A percentile compares a stretch with the other conserved stretches of the same genome.
phyloP scores from a whole-genome alignment of 306 rosid species.

The Astragalus membranaceus region DNA sequence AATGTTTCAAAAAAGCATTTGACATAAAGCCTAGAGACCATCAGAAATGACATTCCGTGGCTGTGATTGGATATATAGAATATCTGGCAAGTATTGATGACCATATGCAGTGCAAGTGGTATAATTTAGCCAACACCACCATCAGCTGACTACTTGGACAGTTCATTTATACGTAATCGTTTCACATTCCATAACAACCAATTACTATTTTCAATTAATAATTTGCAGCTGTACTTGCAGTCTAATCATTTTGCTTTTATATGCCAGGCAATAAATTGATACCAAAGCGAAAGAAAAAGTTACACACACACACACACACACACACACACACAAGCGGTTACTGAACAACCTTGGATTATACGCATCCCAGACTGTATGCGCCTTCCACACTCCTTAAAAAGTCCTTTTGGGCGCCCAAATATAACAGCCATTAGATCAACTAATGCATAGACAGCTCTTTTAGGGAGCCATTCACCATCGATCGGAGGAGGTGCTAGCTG shows the following conservation, averaged over 20 bases:
- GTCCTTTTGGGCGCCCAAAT: conserved; percentile 92
- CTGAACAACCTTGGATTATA: conserved; percentile 55
- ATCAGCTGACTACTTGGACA: not conserved
- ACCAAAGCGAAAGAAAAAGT: conserved; percentile 4
- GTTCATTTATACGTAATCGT: conserved; percentile 3
- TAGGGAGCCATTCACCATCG: conserved; percentile 98
- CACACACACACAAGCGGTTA: not conserved
- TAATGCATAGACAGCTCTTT: conserved; percentile 85
- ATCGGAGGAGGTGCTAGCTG: conserved; percentile 85
- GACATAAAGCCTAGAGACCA: conserved; percentile 10
- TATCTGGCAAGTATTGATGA: not conserved
- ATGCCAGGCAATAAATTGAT: conserved; percentile 4
- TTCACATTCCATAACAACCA: conserved; percentile 6
- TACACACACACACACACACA: not conserved
- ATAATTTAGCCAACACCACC: not conserved
- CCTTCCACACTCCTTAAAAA: conserved; percentile 86
- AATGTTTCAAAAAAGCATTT: conserved; percentile 5
- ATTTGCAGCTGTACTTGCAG: not conserved
- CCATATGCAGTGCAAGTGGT: not conserved
- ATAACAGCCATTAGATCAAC: conserved; percentile 82
- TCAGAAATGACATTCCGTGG: not conserved
- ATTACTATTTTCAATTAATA: conserved; percentile 22
- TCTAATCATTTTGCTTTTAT: conserved; percentile 7
- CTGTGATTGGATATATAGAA: conserved; percentile 1
- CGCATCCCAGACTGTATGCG: conserved; percentile 83